Evolutionary conservation across 768 basidiomycete species (phyloP), one percentile per base, ranked within the genome.

Genomic region (Trametes cingulata): DNA sequence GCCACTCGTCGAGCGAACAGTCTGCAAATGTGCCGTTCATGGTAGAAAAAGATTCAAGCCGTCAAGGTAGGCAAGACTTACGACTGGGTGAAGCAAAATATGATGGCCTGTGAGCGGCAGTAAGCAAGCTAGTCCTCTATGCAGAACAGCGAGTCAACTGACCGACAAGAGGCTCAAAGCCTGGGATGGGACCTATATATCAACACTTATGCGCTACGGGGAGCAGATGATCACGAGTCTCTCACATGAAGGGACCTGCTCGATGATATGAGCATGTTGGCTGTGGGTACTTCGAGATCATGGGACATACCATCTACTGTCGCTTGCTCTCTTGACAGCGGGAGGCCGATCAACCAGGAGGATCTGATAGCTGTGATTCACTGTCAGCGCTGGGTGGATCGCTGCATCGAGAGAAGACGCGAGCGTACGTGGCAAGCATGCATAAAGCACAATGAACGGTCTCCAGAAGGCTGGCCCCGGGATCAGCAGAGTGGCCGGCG

Each of bases 71-170:
- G n/a, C n/a, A n/a, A n/a, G 2, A 12, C 40, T 3, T 19, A 57
- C 60, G 40, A 40, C 35, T 57, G 49, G 13, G 55, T 51, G 10
- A 56, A 43, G n/a, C 48, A 56, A 24, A 57, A 52, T 10, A 57
- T 57, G 7, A 42, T 33, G 7, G 55, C 49, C 54, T 57, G 24
- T 12, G 12, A n/a, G 1, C 14, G 20, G 3, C 6, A 24, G 12
- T 6, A 0, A 29, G 0, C 2, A 1, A 2, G 33, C 15, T 22
- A 41, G 22, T 22, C 19, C 0, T 15, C 17, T 13, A 39, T 6
- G 15, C 10, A 41, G 20, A 15, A 1, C 13, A 29, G 6, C 1
- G 20, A 15, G 9, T 1, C 10, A 5, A 55, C 60, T 22, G 24
- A 61, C 60, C 8, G 53, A 37, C 33, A 61, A 45, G 1, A 56